These are phyloP conservation scores for Bocquillonia castaneifolia DNA, from an alignment of 441 rosid genomes.

Conservation along the genomic window DNA sequence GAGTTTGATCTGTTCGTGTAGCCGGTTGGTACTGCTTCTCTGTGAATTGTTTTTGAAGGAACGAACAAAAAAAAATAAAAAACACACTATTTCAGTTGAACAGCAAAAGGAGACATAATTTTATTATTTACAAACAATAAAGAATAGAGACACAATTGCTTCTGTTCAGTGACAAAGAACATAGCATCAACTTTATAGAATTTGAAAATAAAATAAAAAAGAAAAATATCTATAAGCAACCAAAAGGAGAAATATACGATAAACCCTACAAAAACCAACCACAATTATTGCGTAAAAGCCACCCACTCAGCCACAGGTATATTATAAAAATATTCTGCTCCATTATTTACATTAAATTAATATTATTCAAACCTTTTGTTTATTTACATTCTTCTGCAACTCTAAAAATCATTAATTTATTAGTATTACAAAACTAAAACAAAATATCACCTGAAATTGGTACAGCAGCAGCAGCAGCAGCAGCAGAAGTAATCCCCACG, in stretches of 20 bases:
- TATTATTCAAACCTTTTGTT: no score
- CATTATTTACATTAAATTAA: neutral
- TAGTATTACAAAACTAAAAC: no score
- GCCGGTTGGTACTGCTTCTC: slow-evolving; percentile 49
- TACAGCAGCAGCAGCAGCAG: slow-evolving; percentile 37
- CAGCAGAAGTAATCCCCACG: slow-evolving; percentile 32
- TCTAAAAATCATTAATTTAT: no score
- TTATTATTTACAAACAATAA: neutral
- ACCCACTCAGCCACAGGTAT: no score
- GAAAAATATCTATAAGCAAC: neutral
- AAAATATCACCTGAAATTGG: slow-evolving; percentile 64
- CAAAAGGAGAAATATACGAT: neutral
- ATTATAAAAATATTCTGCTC: neutral
- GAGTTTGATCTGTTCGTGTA: slow-evolving; percentile 33
- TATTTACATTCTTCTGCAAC: no score
- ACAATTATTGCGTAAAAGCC: slow-evolving; percentile 8
- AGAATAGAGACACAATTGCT: neutral
- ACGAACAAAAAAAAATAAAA: neutral
- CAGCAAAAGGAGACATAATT: neutral
- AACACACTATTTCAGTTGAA: neutral
- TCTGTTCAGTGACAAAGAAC: neutral
- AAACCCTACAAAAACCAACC: neutral
- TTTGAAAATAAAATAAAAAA: neutral
- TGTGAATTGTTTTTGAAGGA: slow-evolving; percentile 19
- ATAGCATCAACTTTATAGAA: slow-evolving; percentile 10